phyloP scores from a whole-genome alignment of 768 basidiomycete species.

The Hypholoma fasciculare region DNA sequence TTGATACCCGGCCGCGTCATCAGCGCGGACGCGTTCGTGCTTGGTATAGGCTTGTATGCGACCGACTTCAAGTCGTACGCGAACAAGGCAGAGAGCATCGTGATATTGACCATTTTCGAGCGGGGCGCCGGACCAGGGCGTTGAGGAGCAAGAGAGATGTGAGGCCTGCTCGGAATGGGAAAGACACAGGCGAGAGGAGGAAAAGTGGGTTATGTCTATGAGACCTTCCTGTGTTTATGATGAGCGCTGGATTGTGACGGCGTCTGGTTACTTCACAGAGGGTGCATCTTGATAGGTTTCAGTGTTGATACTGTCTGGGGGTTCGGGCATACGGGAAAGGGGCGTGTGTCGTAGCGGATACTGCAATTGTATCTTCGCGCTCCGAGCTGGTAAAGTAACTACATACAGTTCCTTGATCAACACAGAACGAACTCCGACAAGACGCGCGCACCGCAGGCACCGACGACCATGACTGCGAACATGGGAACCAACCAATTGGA shows the following conservation, averaged over 20 bases:
- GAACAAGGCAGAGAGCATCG: constrained; percentile 14
- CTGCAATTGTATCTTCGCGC: too few species aligned
- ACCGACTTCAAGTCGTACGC: constrained; percentile 20
- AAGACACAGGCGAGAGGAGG: background rate
- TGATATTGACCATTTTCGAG: constrained; percentile 17
- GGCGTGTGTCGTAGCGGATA: too few species aligned
- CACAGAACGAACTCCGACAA: too few species aligned
- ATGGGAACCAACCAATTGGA: background rate
- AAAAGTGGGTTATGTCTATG: background rate
- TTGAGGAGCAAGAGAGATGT: background rate
- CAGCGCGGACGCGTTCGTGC: background rate
- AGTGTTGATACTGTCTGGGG: too few species aligned
- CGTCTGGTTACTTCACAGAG: too few species aligned
- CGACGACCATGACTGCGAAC: background rate
- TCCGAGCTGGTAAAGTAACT: too few species aligned
- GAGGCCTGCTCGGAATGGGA: constrained; percentile 5
- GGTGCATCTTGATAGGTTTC: too few species aligned
- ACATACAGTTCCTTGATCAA: too few species aligned
- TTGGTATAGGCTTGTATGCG: constrained; percentile 19
- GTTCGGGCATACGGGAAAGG: too few species aligned
- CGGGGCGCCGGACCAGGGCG: background rate
- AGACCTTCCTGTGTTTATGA: background rate
- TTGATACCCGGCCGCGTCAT: background rate
- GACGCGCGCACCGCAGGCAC: too few species aligned
- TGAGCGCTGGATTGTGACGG: too few species aligned